Evolutionary conservation across 495 filamentous ascomycete genomes (phyloP), one percentile per base, ranked within the genome.

Genomic region (Penicillium flavigenum): DNA sequence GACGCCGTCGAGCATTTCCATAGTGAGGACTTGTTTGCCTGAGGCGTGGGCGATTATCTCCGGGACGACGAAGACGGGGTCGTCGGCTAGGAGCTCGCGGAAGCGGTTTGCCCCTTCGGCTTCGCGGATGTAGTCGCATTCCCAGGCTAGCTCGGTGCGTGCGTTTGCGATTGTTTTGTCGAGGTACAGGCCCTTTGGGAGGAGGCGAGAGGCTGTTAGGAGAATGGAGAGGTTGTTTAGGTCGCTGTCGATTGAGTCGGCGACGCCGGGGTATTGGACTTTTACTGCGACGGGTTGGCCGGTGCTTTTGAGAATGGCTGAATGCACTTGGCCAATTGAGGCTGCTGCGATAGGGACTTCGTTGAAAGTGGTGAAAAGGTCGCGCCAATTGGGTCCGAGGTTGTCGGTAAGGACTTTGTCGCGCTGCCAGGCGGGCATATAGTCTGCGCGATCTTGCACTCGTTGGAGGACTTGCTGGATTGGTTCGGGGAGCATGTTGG

Each of bases 131-230:
- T 98, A 98, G 74, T 98, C 92, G 69, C 94, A 98, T 77, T 98
- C 94, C 94, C 94, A 98, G 9, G 79, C 92, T 4, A 98, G 81
- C 71, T 98, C 94, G 3, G 80, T 85, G 8, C 94, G 86, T n/a
- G 93, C 93, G 68, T 98, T 98, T 47, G 89, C 92, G 67, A 98
- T 98, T 5, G 95, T 98, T 66, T 95, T 96, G 72, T 98, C 88
- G 8, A 98, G 86, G 68, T 90, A 98, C 3, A 98, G 79, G 5
- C 94, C 94, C 63, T 90, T 92, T 0, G 94, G 95, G 17, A 98
- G 79, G 31, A 98, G 81, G 31, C 87, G 84, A 12, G 92, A 94
- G 27, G 94, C 94, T 9, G 89, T 93, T 7, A 98, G 84, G 5
- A 98, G 84, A 54, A 98, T 79, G 10, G 89, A 88, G 31, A 98